Evolutionary conservation across 306 rosid species (phyloP).

Genomic region (Begonia peltatifolia): DNA sequence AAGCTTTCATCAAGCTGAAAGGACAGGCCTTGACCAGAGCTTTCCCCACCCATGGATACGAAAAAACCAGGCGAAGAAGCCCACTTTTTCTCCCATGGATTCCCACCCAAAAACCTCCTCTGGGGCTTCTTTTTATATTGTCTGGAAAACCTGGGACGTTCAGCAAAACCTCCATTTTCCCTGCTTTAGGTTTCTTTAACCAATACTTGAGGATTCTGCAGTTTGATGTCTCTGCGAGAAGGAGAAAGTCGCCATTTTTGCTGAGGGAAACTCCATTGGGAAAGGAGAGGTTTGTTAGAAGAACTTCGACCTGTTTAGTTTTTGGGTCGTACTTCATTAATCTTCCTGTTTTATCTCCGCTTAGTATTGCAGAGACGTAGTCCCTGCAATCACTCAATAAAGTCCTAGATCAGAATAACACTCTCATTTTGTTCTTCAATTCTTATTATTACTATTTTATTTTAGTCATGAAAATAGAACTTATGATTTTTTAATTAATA

Average conservation of each 20-base stretch:
- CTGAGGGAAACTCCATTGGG: conserved; percentile 66
- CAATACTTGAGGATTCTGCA: conserved; percentile 56
- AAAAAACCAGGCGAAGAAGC: conserved; percentile 22
- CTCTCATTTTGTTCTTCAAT: no score
- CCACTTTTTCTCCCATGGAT: conserved; percentile 31
- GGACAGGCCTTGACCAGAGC: conserved; percentile 31
- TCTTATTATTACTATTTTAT: no score
- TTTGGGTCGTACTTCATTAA: conserved; percentile 57
- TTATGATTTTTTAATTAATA: no score
- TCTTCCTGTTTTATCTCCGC: conserved; percentile 45
- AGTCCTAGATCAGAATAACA: no score
- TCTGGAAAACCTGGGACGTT: conserved; percentile 65
- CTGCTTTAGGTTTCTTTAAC: conserved; percentile 36
- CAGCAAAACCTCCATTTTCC: conserved; percentile 35
- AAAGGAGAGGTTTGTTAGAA: conserved; percentile 40
- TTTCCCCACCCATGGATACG: conserved; percentile 36
- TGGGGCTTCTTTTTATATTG: conserved; percentile 57
- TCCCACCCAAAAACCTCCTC: conserved; percentile 85
- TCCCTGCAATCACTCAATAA: conserved; percentile 26
- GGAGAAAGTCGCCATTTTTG: conserved; percentile 32
- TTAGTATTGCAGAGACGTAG: conserved; percentile 29
- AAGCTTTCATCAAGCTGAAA: conserved; percentile 21
- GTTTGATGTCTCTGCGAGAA: conserved; percentile 39
- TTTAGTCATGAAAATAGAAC: no score
- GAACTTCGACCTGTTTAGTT: conserved; percentile 24